Conservation (phyloP, 2,329 filamentous ascomycete genomes). For the Parastagonospora nodorum region DNA sequence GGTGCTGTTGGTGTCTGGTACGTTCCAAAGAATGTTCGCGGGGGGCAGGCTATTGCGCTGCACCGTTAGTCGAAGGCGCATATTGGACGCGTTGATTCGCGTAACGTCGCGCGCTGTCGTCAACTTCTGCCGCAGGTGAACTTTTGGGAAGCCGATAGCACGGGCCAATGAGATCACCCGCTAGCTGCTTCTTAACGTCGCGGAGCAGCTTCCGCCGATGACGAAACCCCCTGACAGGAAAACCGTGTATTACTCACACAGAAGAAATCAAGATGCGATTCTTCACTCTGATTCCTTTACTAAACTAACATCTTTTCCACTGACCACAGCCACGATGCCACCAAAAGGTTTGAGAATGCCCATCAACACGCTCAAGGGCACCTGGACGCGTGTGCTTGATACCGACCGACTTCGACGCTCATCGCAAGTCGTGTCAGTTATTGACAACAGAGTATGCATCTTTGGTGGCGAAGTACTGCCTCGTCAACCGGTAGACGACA, state of each 20-base stretch:
- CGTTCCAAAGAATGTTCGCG: slow-evolving; percentile 46
- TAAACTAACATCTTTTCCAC: not conserved
- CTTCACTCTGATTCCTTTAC: not conserved
- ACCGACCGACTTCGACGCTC: slow-evolving; percentile 65
- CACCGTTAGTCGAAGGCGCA: slow-evolving; percentile 46
- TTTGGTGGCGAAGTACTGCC: slow-evolving; percentile 77
- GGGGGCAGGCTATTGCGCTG: slow-evolving; percentile 44
- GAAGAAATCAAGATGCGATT: too few relatives aligned
- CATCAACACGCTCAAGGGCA: slow-evolving; percentile 35
- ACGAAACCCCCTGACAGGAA: slow-evolving; percentile 6
- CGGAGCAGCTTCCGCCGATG: slow-evolving; percentile 15
- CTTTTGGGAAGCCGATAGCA: slow-evolving; percentile 14
- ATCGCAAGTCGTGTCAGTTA: slow-evolving; percentile 71
- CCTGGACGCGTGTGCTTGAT: slow-evolving; percentile 45
- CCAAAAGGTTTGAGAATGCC: slow-evolving; percentile 19
- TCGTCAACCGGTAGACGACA: slow-evolving; percentile 72
- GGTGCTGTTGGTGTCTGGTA: slow-evolving; percentile 37
- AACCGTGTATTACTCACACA: not conserved
- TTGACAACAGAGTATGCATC: slow-evolving; percentile 65
- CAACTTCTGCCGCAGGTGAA: slow-evolving; percentile 2
- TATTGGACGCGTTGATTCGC: slow-evolving; percentile 21
- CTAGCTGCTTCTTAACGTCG: slow-evolving; percentile 10
- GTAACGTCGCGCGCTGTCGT: not conserved
- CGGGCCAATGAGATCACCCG: slow-evolving; percentile 6
- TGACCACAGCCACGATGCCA: slow-evolving; percentile 23